These are phyloP conservation scores for Trichosporon inkin DNA, from an alignment of 1,284 basidiomycete genomes.

Conservation along the genomic window DNA sequence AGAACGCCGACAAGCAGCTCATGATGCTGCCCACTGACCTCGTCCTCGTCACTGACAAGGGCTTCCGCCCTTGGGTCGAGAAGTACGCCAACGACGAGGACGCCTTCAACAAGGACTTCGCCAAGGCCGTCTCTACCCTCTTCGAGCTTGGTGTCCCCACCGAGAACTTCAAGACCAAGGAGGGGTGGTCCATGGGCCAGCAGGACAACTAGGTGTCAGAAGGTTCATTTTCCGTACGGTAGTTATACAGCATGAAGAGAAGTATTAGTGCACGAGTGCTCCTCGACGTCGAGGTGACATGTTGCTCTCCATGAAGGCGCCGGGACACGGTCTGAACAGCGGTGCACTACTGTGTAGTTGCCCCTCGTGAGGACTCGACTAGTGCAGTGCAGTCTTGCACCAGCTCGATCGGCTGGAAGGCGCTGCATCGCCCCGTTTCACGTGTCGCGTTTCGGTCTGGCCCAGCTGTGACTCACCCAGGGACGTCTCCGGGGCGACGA, in stretches of 20 bases:
- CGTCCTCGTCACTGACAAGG: slow-evolving; percentile 53
- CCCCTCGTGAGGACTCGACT: too few relatives aligned
- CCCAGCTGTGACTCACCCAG: too few relatives aligned
- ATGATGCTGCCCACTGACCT: slow-evolving; percentile 94
- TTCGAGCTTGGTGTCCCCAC: slow-evolving; percentile 86
- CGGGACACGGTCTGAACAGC: too few relatives aligned
- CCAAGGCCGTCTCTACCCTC: slow-evolving; percentile 66
- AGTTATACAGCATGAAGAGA: slow-evolving; percentile 8
- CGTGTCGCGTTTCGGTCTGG: too few relatives aligned
- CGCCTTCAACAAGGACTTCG: slow-evolving; percentile 83
- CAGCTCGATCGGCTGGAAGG: too few relatives aligned
- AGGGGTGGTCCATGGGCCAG: slow-evolving; percentile 11
- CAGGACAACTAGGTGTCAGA: slow-evolving; percentile 5
- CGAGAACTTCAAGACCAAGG: slow-evolving; percentile 59
- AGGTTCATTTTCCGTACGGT: background rate
- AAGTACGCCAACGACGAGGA: slow-evolving; percentile 77
- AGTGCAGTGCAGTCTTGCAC: too few relatives aligned
- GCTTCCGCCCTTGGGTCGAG: slow-evolving; percentile 54
- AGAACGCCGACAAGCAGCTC: slow-evolving; percentile 78
- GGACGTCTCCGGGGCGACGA: too few relatives aligned
- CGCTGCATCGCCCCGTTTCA: too few relatives aligned
- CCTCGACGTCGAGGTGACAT: too few relatives aligned
- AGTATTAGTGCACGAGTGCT: background rate
- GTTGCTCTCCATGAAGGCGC: too few relatives aligned
- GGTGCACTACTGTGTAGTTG: too few relatives aligned